Conservation (phyloP, 805 yeast genomes). For the Starmerella bacillaris region DNA sequence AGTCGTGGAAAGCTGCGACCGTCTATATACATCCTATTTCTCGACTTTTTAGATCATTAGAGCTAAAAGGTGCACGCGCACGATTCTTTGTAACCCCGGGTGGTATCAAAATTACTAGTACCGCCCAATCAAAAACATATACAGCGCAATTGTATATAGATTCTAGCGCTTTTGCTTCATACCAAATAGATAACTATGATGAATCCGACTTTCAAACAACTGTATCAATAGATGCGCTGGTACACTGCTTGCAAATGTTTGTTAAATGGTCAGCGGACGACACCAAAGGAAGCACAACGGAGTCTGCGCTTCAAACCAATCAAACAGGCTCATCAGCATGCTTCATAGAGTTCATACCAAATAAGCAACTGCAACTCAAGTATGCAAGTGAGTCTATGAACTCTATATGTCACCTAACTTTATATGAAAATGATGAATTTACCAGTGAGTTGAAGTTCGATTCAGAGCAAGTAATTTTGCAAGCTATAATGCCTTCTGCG, state of each 20-base stretch:
- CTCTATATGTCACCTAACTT: slow-evolving; percentile 40
- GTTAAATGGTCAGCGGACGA: slow-evolving; percentile 27
- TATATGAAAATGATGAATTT: slow-evolving; percentile 25
- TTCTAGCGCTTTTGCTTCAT: slow-evolving; percentile 12
- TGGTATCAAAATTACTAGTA: slow-evolving; percentile 9
- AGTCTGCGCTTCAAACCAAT: background rate
- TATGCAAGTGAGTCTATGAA: slow-evolving; percentile 22
- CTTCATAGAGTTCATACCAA: slow-evolving; percentile 36
- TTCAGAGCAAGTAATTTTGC: slow-evolving; percentile 29
- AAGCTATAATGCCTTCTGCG: slow-evolving; percentile 36
- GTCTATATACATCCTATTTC: slow-evolving; percentile 11
- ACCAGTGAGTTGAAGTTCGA: slow-evolving; percentile 26
- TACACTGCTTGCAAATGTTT: slow-evolving; percentile 14
- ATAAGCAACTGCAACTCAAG: slow-evolving; percentile 21
- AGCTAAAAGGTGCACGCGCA: slow-evolving; percentile 4
- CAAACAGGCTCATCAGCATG: slow-evolving; percentile 19
- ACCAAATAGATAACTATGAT: slow-evolving; percentile 3
- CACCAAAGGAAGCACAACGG: background rate
- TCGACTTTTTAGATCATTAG: slow-evolving; percentile 9
- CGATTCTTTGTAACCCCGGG: slow-evolving; percentile 2
- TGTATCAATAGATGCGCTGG: slow-evolving; percentile 8
- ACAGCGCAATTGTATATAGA: slow-evolving; percentile 12
- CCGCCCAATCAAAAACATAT: slow-evolving; percentile 10
- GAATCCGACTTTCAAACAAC: background rate
- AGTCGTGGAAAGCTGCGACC: slow-evolving; percentile 12